phyloP scores from a whole-genome alignment of 2,329 filamentous ascomycete species.

The Didymella glomerata region DNA sequence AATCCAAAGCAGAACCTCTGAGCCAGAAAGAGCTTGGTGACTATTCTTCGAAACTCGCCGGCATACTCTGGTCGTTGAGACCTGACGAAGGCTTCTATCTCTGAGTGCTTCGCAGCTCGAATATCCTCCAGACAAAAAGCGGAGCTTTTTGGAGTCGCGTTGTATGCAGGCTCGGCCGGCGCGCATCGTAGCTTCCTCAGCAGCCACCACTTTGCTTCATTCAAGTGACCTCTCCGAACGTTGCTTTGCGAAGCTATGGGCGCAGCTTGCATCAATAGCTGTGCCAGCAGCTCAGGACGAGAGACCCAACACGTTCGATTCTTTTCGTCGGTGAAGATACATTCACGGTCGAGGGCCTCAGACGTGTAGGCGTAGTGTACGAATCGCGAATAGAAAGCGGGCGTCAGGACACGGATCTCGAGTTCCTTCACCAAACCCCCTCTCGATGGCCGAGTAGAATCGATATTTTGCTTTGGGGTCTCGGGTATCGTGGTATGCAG shows the following conservation, averaged over 20 bases:
- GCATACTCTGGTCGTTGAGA: slow-evolving; percentile 23
- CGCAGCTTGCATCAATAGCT: slow-evolving; percentile 28
- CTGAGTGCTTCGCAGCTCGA: slow-evolving; percentile 48
- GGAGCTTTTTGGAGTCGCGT: slow-evolving; percentile 28
- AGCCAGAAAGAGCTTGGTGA: slow-evolving; percentile 54
- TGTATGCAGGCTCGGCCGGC: slow-evolving; percentile 51
- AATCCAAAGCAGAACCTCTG: slow-evolving; percentile 52
- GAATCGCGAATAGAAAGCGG: slow-evolving; percentile 73
- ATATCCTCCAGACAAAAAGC: slow-evolving; percentile 47
- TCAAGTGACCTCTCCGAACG: slow-evolving; percentile 19
- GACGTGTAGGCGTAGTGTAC: slow-evolving; percentile 69
- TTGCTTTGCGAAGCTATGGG: slow-evolving; percentile 43
- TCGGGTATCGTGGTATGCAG: slow-evolving; percentile 63
- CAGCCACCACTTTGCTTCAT: slow-evolving; percentile 49
- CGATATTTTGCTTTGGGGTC: slow-evolving; percentile 27
- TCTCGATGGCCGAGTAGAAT: slow-evolving; percentile 29
- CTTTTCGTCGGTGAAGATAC: slow-evolving; percentile 59
- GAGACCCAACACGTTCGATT: slow-evolving; percentile 68
- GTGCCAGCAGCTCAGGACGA: slow-evolving; percentile 60
- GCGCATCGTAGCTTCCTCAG: slow-evolving; percentile 52
- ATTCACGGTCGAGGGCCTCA: slow-evolving; percentile 69
- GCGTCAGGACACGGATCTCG: slow-evolving; percentile 68
- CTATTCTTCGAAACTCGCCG: slow-evolving; percentile 49
- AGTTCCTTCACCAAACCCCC: slow-evolving; percentile 50
- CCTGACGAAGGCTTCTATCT: slow-evolving; percentile 52